phyloP scores from a whole-genome alignment of 805 yeast species.

The Debaryomyces prosopidis region DNA sequence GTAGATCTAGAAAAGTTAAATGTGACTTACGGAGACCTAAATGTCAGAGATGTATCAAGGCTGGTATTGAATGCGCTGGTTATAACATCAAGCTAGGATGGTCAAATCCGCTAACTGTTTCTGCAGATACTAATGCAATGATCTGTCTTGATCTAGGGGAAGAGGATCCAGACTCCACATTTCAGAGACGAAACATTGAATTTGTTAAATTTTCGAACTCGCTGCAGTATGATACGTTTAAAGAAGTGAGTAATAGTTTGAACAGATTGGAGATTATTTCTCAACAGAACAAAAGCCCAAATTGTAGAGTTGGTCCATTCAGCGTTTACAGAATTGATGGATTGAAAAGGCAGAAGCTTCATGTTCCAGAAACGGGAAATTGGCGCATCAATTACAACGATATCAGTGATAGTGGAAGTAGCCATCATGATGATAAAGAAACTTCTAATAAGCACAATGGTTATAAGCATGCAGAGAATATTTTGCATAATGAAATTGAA shows the following conservation, averaged over 20 bases:
- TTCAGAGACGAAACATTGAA: slow-evolving; percentile 47
- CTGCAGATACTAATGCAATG: slow-evolving; percentile 14
- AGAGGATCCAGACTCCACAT: slow-evolving; percentile 23
- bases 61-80: slow-evolving; percentile 48
- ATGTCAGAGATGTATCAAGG: slow-evolving; percentile 48
- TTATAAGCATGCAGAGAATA: neutral
- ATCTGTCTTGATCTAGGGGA: slow-evolving; percentile 16
- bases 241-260: slow-evolving; percentile 39
- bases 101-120: slow-evolving; percentile 40
- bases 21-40: slow-evolving; percentile 50
- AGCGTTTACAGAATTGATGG: slow-evolving; percentile 14
- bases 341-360: neutral
- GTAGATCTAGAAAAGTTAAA: slow-evolving; percentile 52
- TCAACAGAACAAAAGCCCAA: slow-evolving; percentile 2
- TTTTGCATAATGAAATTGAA: neutral
- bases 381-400: neutral
- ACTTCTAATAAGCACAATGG: neutral
- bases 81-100: slow-evolving; percentile 51
- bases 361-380: neutral
- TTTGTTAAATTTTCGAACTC: slow-evolving; percentile 40
- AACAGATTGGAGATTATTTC: slow-evolving; percentile 26
- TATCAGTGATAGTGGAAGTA: neutral
- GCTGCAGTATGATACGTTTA: slow-evolving; percentile 37
- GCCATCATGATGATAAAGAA: neutral
- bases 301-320: slow-evolving; percentile 23